Conservation (phyloP, 2,329 filamentous ascomycete species). For the Tolypocladium sp. region DNA sequence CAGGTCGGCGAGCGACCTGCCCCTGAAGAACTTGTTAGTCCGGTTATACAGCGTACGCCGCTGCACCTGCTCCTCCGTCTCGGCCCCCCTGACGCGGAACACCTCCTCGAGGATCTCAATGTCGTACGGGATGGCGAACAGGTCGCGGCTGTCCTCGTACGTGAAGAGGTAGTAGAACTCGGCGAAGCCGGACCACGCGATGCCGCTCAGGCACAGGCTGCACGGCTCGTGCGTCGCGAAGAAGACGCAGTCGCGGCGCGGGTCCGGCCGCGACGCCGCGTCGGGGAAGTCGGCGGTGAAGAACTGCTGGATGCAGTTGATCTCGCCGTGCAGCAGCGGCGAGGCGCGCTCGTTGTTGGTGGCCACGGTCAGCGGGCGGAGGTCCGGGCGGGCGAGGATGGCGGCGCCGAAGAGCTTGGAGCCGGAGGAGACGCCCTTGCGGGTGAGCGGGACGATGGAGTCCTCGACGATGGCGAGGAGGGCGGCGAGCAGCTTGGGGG, state of each 20-base stretch:
- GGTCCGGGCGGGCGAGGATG: constrained; percentile 32
- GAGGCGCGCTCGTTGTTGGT: constrained; percentile 48
- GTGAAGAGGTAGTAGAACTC: constrained; percentile 51
- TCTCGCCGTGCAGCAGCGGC: constrained; percentile 49
- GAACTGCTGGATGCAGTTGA: constrained; percentile 52
- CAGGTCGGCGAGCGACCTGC: constrained; percentile 31
- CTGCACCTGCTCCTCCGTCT: constrained; percentile 27
- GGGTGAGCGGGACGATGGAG: constrained; percentile 41
- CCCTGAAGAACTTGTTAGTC: constrained; percentile 45
- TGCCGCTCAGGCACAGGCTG: constrained; percentile 47
- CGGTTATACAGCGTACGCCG: constrained; percentile 41
- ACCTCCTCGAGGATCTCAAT: constrained; percentile 48
- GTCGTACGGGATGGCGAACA: constrained; percentile 47
- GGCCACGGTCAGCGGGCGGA: constrained; percentile 36
- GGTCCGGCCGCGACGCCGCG: constrained; percentile 26
- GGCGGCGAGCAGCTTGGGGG: constrained; percentile 20
- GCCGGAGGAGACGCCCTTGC: constrained; percentile 37
- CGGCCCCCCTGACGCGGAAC: constrained; percentile 36
- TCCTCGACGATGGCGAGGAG: constrained; percentile 34
- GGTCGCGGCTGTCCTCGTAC: constrained; percentile 47
- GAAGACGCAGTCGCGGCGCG: constrained; percentile 41
- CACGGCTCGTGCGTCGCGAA: constrained; percentile 51
- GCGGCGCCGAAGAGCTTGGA: constrained; percentile 42
- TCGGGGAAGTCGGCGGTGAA: constrained; percentile 29
- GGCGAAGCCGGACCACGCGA: constrained; percentile 48